Percentiles rank a stretch among this genome's conserved stretches.
phyloP scores from a whole-genome alignment of 768 basidiomycete species.

The Tylopilus plumbeoviolaceoides region DNA sequence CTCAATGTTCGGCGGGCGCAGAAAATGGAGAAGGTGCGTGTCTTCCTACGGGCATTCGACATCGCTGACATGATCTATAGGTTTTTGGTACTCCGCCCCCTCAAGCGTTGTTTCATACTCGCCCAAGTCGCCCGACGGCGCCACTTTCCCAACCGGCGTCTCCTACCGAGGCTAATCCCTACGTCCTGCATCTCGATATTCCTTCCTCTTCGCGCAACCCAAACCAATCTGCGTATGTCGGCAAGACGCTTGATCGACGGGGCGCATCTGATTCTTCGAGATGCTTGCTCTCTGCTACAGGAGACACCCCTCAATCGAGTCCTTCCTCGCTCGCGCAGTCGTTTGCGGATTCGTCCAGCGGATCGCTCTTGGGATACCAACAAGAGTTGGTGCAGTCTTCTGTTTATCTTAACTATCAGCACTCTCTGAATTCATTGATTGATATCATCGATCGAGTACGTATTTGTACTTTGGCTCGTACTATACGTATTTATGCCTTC shows the following conservation, averaged over 20 bases:
- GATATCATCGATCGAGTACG: constrained; percentile 78
- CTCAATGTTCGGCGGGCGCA: constrained; percentile 74
- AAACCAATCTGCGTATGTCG: constrained; percentile 48
- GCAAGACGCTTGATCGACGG: constrained; percentile 46
- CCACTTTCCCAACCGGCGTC: constrained; percentile 29
- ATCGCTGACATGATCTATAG: constrained; percentile 34
- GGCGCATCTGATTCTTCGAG: constrained; percentile 62
- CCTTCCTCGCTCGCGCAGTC: constrained; percentile 20
- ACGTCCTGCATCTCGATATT: constrained; percentile 18
- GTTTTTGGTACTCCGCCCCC: constrained; percentile 73
- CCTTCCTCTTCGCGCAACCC: constrained; percentile 34
- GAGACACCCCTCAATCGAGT: constrained; percentile 13
- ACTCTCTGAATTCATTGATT: constrained; percentile 74
- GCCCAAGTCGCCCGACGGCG: constrained; percentile 38
- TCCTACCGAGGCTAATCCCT: constrained; percentile 16
- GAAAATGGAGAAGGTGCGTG: constrained; percentile 81
- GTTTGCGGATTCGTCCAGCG: constrained; percentile 20
- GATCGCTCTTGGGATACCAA: constrained; percentile 15
- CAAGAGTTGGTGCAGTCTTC: constrained; percentile 35
- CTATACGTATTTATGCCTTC: constrained; percentile 1
- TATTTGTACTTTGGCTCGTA: constrained; percentile 8
- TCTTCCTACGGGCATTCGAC: background rate
- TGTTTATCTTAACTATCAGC: constrained; percentile 73
- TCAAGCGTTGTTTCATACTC: constrained; percentile 72
- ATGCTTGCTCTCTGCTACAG: constrained; percentile 40